Evolutionary conservation across 352 stramenopile genomes (phyloP), one percentile per base, ranked within the genome.

Genomic region (Globisporangium nodosum): DNA sequence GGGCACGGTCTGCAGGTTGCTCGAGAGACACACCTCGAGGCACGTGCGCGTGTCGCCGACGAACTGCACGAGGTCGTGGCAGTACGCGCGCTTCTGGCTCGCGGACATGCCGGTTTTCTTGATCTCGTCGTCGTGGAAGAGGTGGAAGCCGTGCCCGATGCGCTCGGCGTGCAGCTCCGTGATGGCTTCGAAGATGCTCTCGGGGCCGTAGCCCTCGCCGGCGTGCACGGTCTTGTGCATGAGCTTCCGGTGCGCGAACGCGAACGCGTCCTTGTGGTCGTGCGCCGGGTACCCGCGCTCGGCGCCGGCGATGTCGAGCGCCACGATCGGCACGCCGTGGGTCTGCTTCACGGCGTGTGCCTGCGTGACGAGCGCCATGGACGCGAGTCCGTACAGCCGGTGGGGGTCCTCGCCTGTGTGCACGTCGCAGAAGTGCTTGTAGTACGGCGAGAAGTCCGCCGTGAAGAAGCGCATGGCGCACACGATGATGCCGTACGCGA

Each of bases 391-490:
- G 57, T 92, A 94, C 20, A 94, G 69, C n/a, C 83, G 60, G 47
- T 92, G 80, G 6, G 46, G 52, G 49, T 92, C 81, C 57, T 93
- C 85, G 53, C 78, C 66, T 27, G 72, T 64, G 67, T 96, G 86
- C 52, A 93, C 75, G 21, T 88, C 78, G 53, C 80, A 95, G 30
- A 96, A 95, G 20, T 90, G 73, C 57, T 79, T 54, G 59, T 93
- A 96, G 69, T 96, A 96, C 21, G 85, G 85, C 39, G 78, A 78
- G 57, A 93, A 91, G 3, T 68, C 71, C n/a, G 69, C 58, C 7
- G 85, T 85, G 68, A 96, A 96, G 69, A 89, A 92, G 45, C 88
- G 73, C 88, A 96, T 96, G 11, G 85, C 88, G 54, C 88, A 96
- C 31, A 90, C 83, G 54, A 96, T 96, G 55, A 96, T 93, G 54